Evolutionary conservation across 108 stramenopile species (phyloP).

Genomic region (Pseudonitzschia multiseries): DNA sequence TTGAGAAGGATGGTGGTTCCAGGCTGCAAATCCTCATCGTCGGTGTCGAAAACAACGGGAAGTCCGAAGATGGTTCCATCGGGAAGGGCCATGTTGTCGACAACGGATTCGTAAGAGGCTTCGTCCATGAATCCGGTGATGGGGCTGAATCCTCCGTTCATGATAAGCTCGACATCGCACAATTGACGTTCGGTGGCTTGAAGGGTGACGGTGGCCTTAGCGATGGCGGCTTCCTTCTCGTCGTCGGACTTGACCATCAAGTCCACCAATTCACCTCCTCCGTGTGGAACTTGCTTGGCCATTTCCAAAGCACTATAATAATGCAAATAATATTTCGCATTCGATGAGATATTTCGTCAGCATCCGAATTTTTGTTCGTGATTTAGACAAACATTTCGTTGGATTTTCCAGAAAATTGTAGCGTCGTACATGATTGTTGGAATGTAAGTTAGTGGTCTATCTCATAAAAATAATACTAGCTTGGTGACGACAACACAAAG

Average conservation of each 20-base stretch:
- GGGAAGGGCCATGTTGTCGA: conserved; percentile 90
- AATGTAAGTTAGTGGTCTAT: not conserved
- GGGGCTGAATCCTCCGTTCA: conserved; percentile 98
- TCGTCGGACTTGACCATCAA: conserved; percentile 86
- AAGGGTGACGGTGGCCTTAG: conserved; percentile 79
- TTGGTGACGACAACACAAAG: not conserved
- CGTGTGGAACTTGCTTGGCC: conserved; percentile 91
- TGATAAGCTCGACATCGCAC: conserved; percentile 97
- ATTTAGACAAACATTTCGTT: no score
- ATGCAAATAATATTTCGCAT: not conserved
- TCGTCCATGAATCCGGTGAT: conserved; percentile 98
- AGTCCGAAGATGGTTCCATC: conserved; percentile 96
- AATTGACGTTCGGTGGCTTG: conserved; percentile 93
- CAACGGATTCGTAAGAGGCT: conserved; percentile 86
- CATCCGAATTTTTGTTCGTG: no score
- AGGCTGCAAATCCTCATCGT: conserved; percentile 84
- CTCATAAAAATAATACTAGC: not conserved
- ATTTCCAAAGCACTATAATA: conserved; percentile 51
- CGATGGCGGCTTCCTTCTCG: conserved; percentile 88
- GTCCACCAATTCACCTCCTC: conserved; percentile 88
- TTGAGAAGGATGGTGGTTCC: conserved; percentile 94
- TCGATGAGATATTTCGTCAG: no score
- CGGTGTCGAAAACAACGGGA: conserved; percentile 97
- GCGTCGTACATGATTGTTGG: no score
- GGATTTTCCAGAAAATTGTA: no score